Base-by-base conservation (phyloP, 306 rosid species). In the Mimosa pudica region DNA sequence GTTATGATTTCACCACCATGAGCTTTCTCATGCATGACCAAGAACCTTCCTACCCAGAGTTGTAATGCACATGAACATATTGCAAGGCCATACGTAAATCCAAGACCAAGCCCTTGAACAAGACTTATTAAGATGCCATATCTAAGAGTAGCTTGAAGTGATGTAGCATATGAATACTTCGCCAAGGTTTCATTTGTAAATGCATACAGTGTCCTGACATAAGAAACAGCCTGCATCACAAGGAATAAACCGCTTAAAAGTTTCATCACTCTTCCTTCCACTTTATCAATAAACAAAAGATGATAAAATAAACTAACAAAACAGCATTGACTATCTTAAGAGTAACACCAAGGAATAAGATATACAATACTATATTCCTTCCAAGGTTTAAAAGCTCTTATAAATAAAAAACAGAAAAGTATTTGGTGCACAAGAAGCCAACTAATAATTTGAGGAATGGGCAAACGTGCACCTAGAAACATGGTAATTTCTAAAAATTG, bases 21-120 rank as follows among this genome's bases (percentile, higher is more conserved):
- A 85, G 96, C 99, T 61, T 78, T 80, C 64, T 17, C 33, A 41
- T 70, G 78, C 10, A 81, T 49, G 81, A 96, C 89, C 85, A 96
- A 88, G 82, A 96, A 84, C 89, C 94, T 91, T 86, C 99, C 99
- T 84, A 96, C 95, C 99, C 99, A 96, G 79, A 96, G 89, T 89
- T 96, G 99, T 73, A 96, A 85, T 81, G 99, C 99, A 89, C 99
- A 96, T 45, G 99, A 96, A 87, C 99, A 96, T 78, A 96, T 96
- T 73, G 99, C 99, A 83, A 96, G 98, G 77, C 99, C 99, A 85
- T 96, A 96, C 0, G 99, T 96, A 88, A 96, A 96, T 82, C 99
- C 99, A 83, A 96, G 98, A 46, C 99, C 99, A 85, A 96, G 99
- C 77, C 98, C 99, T 91, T 96, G 99, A 80, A 93, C 99, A 71